phyloP scores from a whole-genome alignment of 2,329 filamentous ascomycete genomes.

The Monosporascus sp. region DNA sequence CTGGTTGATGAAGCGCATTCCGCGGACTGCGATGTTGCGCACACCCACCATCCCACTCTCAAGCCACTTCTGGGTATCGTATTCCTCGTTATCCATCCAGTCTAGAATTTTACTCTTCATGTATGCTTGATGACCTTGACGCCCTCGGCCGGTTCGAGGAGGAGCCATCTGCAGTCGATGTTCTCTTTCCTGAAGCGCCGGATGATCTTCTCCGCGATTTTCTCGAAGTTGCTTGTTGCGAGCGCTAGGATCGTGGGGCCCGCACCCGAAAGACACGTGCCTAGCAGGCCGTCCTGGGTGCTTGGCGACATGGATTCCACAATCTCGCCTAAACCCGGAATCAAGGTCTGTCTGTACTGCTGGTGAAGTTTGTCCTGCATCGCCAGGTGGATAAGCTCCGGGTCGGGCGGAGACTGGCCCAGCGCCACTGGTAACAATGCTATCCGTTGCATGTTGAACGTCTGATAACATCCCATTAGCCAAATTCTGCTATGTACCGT shows the following conservation, averaged over 20 bases:
- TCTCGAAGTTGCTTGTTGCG: constrained; percentile 83
- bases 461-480: constrained; percentile 33
- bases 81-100: not conserved
- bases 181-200: constrained; percentile 65
- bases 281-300: constrained; percentile 81
- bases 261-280: constrained; percentile 91
- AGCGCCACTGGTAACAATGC: constrained; percentile 86
- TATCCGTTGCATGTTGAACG: constrained; percentile 91
- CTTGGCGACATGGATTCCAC: constrained; percentile 85
- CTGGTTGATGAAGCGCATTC: too few relatives aligned
- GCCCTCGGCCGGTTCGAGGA: constrained; percentile 83
- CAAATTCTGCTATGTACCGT: constrained; percentile 9
- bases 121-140: constrained; percentile 26
- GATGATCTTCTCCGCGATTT: constrained; percentile 78
- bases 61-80: not conserved
- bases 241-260: constrained; percentile 93
- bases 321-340: constrained; percentile 87
- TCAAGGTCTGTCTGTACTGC: constrained; percentile 86
- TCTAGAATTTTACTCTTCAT: not conserved
- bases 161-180: constrained; percentile 79
- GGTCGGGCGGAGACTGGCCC: constrained; percentile 83
- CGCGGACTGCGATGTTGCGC: too few relatives aligned
- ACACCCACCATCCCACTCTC: too few relatives aligned
- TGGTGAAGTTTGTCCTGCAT: constrained; percentile 99
- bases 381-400: constrained; percentile 90